Evolutionary conservation across 768 basidiomycete species (phyloP), one percentile per base, ranked within the genome.

Genomic region (Russula earlei): DNA sequence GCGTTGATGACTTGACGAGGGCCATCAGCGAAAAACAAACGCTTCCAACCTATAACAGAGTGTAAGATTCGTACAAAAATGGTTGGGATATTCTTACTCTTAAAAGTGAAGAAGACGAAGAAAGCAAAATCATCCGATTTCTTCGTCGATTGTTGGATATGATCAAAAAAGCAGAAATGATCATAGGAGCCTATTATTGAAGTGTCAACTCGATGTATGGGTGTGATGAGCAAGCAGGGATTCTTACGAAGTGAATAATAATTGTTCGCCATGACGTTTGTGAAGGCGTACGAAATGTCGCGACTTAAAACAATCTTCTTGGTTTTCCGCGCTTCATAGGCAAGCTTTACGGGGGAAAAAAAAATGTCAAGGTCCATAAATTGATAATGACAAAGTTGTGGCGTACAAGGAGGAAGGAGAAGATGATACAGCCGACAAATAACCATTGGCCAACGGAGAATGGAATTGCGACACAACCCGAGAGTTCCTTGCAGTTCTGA

Each of bases 21-120:
- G 15, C 88, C 92, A 69, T 99, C 96, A 56, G 95, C 92, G 59
- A 98, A 72, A 15, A 92, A 70, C 10, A 92, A 70, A n/a, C 85
- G 82, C 70, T 91, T 91, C 89, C 89, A 91, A 67, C 82, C 87
- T 89, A 66, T 8, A 14, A 2, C 17, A 59, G 22, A 63, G 27
- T 10, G 42, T 44, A 44, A 38, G 14, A 38, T 45, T 19, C 48
- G 12, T 20, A 33, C 44, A 42, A 15, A 29, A 25, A n/a, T 33
- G 15, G 17, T 49, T 20, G 47, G 17, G 46, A 9, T 1, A 7
- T 19, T 74, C 83, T 52, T 58, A 90, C 95, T 95, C 77, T 99
- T 99, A 80, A 99, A 98, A 0, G 87, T 88, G 72, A 99, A 99
- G 82, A 98, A 99, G 67, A 98, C 82, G 71, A 96, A 99, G 78